phyloP scores from a whole-genome alignment of 2,329 filamentous ascomycete species.

The Parasarocladium wereldwijsianum region DNA sequence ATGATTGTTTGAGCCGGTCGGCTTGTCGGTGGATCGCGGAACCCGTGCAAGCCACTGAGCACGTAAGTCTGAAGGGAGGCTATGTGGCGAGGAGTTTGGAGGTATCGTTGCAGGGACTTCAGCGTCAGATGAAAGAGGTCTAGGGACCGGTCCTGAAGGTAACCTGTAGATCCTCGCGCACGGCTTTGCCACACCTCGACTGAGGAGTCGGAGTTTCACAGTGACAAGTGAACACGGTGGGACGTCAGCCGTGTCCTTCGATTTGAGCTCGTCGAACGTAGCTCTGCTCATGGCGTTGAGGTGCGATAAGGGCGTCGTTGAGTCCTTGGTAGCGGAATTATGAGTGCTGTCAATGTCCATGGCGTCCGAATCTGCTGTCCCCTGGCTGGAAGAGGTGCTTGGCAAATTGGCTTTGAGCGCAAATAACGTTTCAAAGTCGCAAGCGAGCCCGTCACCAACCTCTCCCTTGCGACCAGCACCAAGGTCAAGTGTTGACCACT shows the following conservation, averaged over 20 bases:
- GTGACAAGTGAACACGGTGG: no score
- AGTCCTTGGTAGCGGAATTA: no score
- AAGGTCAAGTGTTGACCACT: constrained; percentile 61
- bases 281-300: no score
- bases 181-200: constrained; percentile 53
- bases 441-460: constrained; percentile 66
- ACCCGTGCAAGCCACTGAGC: constrained; percentile 56
- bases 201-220: constrained; percentile 50
- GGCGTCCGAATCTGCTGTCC: no score
- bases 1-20: constrained; percentile 5
- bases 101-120: constrained; percentile 32
- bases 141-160: constrained; percentile 21
- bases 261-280: no score
- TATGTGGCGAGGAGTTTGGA: constrained; percentile 8
- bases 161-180: constrained; percentile 81
- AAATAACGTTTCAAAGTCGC: constrained; percentile 67
- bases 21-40: constrained; percentile 10
- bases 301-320: no score
- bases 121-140: constrained; percentile 17
- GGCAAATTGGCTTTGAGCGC: no score
- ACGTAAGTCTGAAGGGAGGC: constrained; percentile 36
- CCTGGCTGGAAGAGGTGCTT: no score
- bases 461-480: constrained; percentile 67
- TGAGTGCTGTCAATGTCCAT: constrained; percentile 21
- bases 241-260: no score